Percentiles rank a stretch among this genome's conserved stretches.
Conservation (phyloP, 2,329 filamentous ascomycete genomes). For the Apiospora phragmitis region DNA sequence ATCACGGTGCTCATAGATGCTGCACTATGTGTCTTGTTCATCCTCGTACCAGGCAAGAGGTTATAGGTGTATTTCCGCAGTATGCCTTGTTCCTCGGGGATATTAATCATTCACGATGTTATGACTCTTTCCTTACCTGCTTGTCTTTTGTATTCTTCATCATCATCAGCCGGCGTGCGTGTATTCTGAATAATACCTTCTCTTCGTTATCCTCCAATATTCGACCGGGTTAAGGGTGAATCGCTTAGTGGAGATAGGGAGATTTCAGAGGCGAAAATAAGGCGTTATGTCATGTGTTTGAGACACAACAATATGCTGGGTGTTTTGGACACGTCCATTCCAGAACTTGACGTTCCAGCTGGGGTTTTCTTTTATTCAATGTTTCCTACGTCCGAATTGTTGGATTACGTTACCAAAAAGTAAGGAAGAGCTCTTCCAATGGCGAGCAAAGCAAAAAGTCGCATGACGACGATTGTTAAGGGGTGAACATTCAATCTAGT, state of each 20-base stretch:
- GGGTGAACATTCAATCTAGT: not conserved
- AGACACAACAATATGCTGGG: not conserved
- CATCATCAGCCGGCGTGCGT: conserved; percentile 11
- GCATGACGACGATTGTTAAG: not conserved
- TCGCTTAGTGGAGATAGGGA: not conserved
- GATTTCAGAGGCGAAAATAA: not conserved
- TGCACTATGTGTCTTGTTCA: conserved; percentile 85
- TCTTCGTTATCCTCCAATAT: not conserved
- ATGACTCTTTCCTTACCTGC: not conserved
- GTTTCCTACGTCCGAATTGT: not conserved
- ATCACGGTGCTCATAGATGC: conserved; percentile 77
- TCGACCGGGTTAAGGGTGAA: not conserved
- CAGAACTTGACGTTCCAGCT: not conserved
- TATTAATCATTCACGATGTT: not conserved
- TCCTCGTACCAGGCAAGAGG: conserved; percentile 88
- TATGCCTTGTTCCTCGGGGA: not conserved
- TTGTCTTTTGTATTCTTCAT: conserved; percentile 1
- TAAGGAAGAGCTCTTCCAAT: not conserved
- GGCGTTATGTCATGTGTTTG: not conserved
- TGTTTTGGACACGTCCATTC: not conserved
- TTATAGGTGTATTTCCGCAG: conserved; percentile 47
- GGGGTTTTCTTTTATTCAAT: not conserved
- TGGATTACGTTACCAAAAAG: not conserved
- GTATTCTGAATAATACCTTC: conserved; percentile 9
- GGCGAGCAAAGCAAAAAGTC: not conserved